Percentiles rank a stretch among this genome's conserved stretches.
These are phyloP conservation scores for Penicillium sp. DNA, from an alignment of 2,329 filamentous ascomycete genomes.

Conservation along the genomic window DNA sequence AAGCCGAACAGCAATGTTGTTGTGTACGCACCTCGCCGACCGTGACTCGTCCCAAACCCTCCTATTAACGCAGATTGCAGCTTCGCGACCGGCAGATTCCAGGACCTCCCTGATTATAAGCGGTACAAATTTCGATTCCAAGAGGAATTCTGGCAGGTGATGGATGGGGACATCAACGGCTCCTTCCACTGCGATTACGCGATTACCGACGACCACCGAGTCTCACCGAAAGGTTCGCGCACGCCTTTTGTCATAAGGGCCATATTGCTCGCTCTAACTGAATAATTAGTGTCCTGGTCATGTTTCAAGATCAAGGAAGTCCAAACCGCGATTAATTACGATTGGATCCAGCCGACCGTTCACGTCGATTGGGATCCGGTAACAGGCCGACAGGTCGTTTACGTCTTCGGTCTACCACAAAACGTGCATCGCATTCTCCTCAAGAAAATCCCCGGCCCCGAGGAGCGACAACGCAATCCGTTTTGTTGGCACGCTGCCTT, in stretches of 20 bases:
- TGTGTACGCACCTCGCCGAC: constrained; percentile 2
- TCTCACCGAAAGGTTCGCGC: neutral
- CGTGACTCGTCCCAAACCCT: too few species aligned
- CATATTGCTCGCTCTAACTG: neutral
- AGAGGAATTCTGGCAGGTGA: constrained; percentile 18
- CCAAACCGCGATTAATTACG: constrained; percentile 15
- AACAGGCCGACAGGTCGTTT: constrained; percentile 17
- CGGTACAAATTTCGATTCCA: constrained; percentile 3
- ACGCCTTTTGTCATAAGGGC: neutral
- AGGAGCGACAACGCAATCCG: constrained; percentile 19
- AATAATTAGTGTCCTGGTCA: constrained; percentile 27
- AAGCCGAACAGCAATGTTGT: constrained; percentile 1
- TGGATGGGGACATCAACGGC: constrained; percentile 28
- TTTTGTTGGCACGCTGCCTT: constrained; percentile 33
- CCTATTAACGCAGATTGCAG: neutral
- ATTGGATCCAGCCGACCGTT: constrained; percentile 28
- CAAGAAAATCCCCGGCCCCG: neutral
- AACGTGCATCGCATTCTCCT: neutral
- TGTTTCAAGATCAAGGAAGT: constrained; percentile 32
- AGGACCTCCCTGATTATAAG: neutral
- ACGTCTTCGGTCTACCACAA: constrained; percentile 20
- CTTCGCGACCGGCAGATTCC: neutral
- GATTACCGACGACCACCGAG: constrained; percentile 5
- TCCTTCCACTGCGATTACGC: constrained; percentile 25
- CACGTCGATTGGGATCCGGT: constrained; percentile 27